These are phyloP conservation scores for Phytophthora aleatoria DNA, from an alignment of 352 stramenopile species.

Conservation along the genomic window DNA sequence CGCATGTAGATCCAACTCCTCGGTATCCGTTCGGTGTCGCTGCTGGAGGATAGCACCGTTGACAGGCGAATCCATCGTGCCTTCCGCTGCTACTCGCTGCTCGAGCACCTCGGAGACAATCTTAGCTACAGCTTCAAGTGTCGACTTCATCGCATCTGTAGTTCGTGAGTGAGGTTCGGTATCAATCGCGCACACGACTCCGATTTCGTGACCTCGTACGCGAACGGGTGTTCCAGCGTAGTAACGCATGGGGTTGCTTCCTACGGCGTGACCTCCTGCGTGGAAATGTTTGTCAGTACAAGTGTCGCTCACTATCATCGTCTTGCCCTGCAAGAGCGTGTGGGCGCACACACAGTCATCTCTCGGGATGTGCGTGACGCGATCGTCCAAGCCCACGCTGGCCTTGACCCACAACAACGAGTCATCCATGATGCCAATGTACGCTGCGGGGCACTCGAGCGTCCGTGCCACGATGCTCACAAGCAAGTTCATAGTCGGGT, in stretches of 20 bases:
- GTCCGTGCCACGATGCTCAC: slow-evolving; percentile 73
- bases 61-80: slow-evolving; percentile 15
- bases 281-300: slow-evolving; percentile 74
- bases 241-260: slow-evolving; percentile 53
- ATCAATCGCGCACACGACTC: slow-evolving; percentile 72
- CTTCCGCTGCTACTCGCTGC: slow-evolving; percentile 48
- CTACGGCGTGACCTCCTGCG: slow-evolving; percentile 52
- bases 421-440: slow-evolving; percentile 72
- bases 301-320: slow-evolving; percentile 69
- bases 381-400: slow-evolving; percentile 59
- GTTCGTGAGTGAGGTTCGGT: slow-evolving; percentile 51
- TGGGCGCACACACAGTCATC: slow-evolving; percentile 64
- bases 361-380: slow-evolving; percentile 50
- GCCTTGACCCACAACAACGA: slow-evolving; percentile 68
- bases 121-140: slow-evolving; percentile 73
- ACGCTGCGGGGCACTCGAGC: slow-evolving; percentile 66
- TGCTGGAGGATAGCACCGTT: slow-evolving; percentile 1
- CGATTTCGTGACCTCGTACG: slow-evolving; percentile 65
- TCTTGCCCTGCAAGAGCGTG: slow-evolving; percentile 50
- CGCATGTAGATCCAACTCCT: slow-evolving; percentile 37
- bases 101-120: slow-evolving; percentile 86
- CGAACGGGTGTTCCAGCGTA: slow-evolving; percentile 67
- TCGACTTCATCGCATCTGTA: slow-evolving; percentile 63
- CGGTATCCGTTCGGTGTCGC: slow-evolving; percentile 8
- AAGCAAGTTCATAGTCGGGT: slow-evolving; percentile 77